Base-by-base conservation (phyloP, 108 stramenopile genomes). In the Discostella pseudostelligera region DNA sequence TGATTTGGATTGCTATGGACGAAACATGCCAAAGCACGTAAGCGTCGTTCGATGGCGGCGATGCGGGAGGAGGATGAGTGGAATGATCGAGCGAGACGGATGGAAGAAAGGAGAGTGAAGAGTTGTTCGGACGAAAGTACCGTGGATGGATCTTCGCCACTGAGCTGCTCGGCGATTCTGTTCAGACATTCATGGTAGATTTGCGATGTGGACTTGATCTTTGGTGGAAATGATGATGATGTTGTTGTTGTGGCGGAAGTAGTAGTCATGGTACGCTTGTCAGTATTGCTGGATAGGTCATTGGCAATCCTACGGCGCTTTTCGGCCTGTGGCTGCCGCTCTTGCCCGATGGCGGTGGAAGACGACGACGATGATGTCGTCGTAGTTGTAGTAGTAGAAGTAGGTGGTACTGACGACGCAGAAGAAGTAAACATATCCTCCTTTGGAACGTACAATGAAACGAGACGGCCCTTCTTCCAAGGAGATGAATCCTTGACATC, bases 21-120 rank as follows among this genome's bases (percentile, higher is more conserved):
- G 19, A 89, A 66, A 25, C 87, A 72, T 35, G 80, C 87, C 47
- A 95, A 72, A 11, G 96, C 92, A 22, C 68, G 68, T 42, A 96
- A 73, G 14, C 96, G 82, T 21, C 62, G 55, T 73, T 93, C 80
- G 20, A 94, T 76, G 22, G 92, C 93, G 19, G 59, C 67, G 28
- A 83, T 42, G 36, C 89, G 76, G 6, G 84, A 59, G 12, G 57
- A 71, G 13, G 72, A 79, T 24, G 74, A 59, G 47, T 88, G 80
- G 64, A 89, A 94, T 14, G 93, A 80, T 54, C 80, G 49, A 3
- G 90, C 83, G 40, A 89, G 74, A 20, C 93, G 88, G 39, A 94
- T 80, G 29, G 81, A 69, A 13, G 93, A 69, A 14, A 96, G 78
- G 29, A 96, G 79, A 7, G 78, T 67, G 71, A 94, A 94, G 37